phyloP scores from a whole-genome alignment of 441 rosid species.

The Adansonia madagascariensis region DNA sequence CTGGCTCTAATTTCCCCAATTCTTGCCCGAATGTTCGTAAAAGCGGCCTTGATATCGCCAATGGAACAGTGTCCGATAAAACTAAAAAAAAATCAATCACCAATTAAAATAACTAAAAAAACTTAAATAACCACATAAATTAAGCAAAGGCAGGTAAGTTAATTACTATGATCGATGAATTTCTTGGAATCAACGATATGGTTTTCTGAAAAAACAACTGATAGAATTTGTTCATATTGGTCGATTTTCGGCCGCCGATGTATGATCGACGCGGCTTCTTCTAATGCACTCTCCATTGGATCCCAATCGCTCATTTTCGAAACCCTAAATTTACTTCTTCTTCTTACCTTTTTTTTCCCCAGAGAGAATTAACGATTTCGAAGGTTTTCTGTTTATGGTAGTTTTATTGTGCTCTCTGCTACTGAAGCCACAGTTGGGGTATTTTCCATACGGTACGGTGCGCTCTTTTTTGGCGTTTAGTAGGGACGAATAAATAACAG shows the following conservation, averaged over 20 bases:
- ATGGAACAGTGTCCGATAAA: constrained; percentile 91
- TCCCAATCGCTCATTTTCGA: not conserved
- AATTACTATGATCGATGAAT: constrained; percentile 85
- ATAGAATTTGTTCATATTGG: constrained; percentile 87
- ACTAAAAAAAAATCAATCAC: constrained; percentile 46
- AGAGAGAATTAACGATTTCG: not conserved
- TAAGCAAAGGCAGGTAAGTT: constrained; percentile 6
- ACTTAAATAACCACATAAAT: not conserved
- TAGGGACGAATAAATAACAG: not conserved
- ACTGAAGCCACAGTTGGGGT: not conserved
- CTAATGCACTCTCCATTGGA: constrained; percentile 78
- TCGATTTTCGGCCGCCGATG: constrained; percentile 99
- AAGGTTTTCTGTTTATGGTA: not conserved
- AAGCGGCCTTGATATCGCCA: constrained; percentile 96
- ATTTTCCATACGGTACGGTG: not conserved
- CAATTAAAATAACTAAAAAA: not conserved
- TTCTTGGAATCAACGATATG: constrained; percentile 76
- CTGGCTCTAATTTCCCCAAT: constrained; percentile 75
- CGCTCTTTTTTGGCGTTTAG: not conserved
- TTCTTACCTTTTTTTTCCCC: not conserved
- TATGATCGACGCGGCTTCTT: constrained; percentile 69
- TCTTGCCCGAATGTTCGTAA: constrained; percentile 90
- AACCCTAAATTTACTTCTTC: not conserved
- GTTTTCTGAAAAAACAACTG: constrained; percentile 80
- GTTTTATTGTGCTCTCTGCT: not conserved